A percentile compares a stretch with the other conserved stretches of the same genome.
Evolutionary conservation across 2,329 filamentous ascomycete genomes (phyloP).

Genomic region (Diaporthe destruens): DNA sequence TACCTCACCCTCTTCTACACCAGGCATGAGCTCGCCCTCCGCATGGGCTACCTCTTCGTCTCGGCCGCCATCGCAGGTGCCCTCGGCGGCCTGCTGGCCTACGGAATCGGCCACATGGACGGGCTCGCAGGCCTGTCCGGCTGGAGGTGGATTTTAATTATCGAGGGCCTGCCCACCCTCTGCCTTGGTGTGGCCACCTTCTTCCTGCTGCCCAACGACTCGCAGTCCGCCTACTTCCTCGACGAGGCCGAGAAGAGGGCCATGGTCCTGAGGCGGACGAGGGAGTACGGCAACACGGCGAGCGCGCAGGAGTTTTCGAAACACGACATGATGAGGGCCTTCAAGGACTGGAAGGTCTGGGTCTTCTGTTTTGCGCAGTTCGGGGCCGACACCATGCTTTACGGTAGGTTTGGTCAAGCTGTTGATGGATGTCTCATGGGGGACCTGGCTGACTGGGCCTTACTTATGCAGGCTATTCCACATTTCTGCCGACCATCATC

Average conservation of each 20-base stretch:
- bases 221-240: constrained; percentile 72
- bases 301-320: constrained; percentile 63
- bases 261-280: constrained; percentile 53
- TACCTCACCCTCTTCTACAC: constrained; percentile 84
- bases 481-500: constrained; percentile 85
- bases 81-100: constrained; percentile 79
- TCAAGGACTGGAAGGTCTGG: constrained; percentile 83
- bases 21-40: constrained; percentile 77
- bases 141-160: constrained; percentile 80
- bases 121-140: constrained; percentile 73
- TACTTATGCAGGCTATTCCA: constrained; percentile 69
- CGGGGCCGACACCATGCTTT: constrained; percentile 81
- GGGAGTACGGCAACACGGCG: constrained; percentile 62
- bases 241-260: constrained; percentile 68
- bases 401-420: constrained; percentile 55
- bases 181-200: constrained; percentile 67
- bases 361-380: constrained; percentile 78
- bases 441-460: too few relatives aligned
- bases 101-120: constrained; percentile 79
- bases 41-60: constrained; percentile 80
- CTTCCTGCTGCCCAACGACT: constrained; percentile 71
- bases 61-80: constrained; percentile 78
- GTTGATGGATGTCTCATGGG: too few relatives aligned
- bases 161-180: constrained; percentile 62
- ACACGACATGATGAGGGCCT: constrained; percentile 74